These are phyloP conservation scores for Rossbeevera mucosa DNA, from an alignment of 768 basidiomycete genomes.

Conservation along the genomic window DNA sequence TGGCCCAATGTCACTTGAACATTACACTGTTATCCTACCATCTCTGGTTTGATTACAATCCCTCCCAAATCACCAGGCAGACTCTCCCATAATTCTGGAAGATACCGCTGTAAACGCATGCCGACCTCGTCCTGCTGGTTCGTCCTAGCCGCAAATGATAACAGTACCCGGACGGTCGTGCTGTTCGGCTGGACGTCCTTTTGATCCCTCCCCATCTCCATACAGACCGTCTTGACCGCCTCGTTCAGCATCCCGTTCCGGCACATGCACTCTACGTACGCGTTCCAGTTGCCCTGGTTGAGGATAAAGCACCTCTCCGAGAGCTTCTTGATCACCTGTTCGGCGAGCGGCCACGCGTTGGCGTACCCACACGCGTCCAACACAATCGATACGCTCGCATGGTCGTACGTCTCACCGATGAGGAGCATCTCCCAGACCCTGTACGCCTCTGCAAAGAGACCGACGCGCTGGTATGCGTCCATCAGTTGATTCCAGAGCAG, in stretches of 20 bases:
- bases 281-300: slow-evolving; percentile 71
- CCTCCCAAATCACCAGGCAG: slow-evolving; percentile 22
- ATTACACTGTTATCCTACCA: slow-evolving; percentile 11
- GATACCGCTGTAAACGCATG: slow-evolving; percentile 40
- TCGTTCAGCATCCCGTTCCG: slow-evolving; percentile 61
- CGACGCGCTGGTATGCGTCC: slow-evolving; percentile 82
- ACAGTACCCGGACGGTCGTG: slow-evolving; percentile 48
- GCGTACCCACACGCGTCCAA: slow-evolving; percentile 78
- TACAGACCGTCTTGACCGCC: slow-evolving; percentile 58
- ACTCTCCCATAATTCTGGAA: slow-evolving; percentile 33
- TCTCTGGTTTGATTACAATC: slow-evolving; percentile 16
- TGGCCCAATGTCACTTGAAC: slow-evolving; percentile 15
- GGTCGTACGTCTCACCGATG: slow-evolving; percentile 52
- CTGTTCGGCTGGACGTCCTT: slow-evolving; percentile 44
- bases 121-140: slow-evolving; percentile 43
- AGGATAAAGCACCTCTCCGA: slow-evolving; percentile 46
- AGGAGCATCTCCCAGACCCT: slow-evolving; percentile 78
- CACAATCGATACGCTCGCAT: slow-evolving; percentile 73
- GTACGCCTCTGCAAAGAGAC: slow-evolving; percentile 65
- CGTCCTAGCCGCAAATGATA: slow-evolving; percentile 46
- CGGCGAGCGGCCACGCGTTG: slow-evolving; percentile 46
- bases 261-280: slow-evolving; percentile 84
- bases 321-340: slow-evolving; percentile 51
- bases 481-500: slow-evolving; percentile 80
- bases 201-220: slow-evolving; percentile 54